phyloP scores from a whole-genome alignment of 108 stramenopile genomes.

The Bacterosira constricta region DNA sequence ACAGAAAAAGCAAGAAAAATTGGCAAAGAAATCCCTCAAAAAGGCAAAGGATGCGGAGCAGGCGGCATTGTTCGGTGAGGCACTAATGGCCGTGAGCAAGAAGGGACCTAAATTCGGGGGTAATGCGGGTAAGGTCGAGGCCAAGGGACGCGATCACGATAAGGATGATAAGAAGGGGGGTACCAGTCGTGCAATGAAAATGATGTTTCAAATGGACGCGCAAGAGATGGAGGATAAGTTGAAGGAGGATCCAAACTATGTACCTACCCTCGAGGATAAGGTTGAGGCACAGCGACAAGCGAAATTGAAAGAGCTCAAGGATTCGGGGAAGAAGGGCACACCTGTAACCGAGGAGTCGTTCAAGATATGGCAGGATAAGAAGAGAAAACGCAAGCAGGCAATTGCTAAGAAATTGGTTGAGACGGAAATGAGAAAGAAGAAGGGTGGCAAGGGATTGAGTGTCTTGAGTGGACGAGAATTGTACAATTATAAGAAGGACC shows the following conservation, averaged over 20 bases:
- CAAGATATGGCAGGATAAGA: slow-evolving; percentile 83
- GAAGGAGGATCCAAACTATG: slow-evolving; percentile 91
- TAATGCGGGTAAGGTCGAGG: slow-evolving; percentile 73
- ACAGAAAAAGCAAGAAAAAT: slow-evolving; percentile 64
- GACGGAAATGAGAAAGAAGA: slow-evolving; percentile 89
- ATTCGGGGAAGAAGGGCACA: slow-evolving; percentile 71
- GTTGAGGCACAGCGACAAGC: slow-evolving; percentile 87
- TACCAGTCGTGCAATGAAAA: slow-evolving; percentile 72
- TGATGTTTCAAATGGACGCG: slow-evolving; percentile 91
- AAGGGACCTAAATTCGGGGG: slow-evolving; percentile 54
- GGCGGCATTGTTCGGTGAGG: slow-evolving; percentile 85
- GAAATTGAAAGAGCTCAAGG: slow-evolving; percentile 81
- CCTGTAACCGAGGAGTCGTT: slow-evolving; percentile 84
- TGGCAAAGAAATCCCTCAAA: slow-evolving; percentile 62
- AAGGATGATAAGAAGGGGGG: slow-evolving; percentile 66
- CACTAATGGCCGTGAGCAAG: slow-evolving; percentile 75
- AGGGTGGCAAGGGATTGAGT: slow-evolving; percentile 89
- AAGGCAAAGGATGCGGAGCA: slow-evolving; percentile 86
- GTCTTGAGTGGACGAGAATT: slow-evolving; percentile 83
- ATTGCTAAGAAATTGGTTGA: slow-evolving; percentile 82
- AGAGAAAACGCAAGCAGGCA: slow-evolving; percentile 77
- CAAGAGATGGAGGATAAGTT: slow-evolving; percentile 87
- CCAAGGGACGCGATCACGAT: slow-evolving; percentile 79
- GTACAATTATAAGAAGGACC: slow-evolving; percentile 84
- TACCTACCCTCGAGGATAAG: slow-evolving; percentile 87